Base-by-base conservation (phyloP, 164 flowering plant species). In the Cinnamomum chago region DNA sequence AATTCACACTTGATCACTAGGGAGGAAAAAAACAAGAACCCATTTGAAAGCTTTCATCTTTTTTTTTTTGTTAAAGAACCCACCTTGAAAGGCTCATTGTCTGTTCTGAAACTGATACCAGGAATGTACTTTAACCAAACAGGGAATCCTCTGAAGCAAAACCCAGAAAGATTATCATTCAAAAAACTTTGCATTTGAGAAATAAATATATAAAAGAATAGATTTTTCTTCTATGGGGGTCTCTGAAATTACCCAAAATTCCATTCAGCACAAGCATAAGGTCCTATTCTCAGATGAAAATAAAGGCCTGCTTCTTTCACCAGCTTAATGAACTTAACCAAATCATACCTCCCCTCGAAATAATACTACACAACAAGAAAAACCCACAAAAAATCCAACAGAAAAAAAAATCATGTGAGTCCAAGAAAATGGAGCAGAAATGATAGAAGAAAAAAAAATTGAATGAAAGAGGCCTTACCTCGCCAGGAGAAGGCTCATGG, bases 71-170 rank as follows among this genome's bases (percentile, higher is more conserved):
- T 35, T 9, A 7, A 55, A 55, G 30, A 35, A 1, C 86, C 69
- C 65, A 94, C 99, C 98, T 94, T 96, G 85, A 96, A 96, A 78
- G 99, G 98, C 35, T 75, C 96, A 83, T 96, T 96, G 74, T 94
- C 87, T 58, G 98, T 94, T 83, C 99, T 89, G 85, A 94, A 96
- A 72, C 81, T 82, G 75, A 96, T 88, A 2, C 98, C 98, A 12
- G 90, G 97, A 73, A 96, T 80, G 81, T 89, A 93, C 80, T 94
- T 94, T 76, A 96, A 84, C 99, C 99, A 96, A 84, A 96, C 96
- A 70, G 99, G 99, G 73, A 96, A 94, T 1, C 99, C 99, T 78
- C 99, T 96, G 92, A 67, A 77, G 85, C 76, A 6, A 24, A 50
- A 62, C 47, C 47, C 24, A 69, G 58, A 50, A 18, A 68, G 70